Evolutionary conservation across 129 eudicot genomes (phyloP).

Genomic region (Ambrosia artemisiifolia): DNA sequence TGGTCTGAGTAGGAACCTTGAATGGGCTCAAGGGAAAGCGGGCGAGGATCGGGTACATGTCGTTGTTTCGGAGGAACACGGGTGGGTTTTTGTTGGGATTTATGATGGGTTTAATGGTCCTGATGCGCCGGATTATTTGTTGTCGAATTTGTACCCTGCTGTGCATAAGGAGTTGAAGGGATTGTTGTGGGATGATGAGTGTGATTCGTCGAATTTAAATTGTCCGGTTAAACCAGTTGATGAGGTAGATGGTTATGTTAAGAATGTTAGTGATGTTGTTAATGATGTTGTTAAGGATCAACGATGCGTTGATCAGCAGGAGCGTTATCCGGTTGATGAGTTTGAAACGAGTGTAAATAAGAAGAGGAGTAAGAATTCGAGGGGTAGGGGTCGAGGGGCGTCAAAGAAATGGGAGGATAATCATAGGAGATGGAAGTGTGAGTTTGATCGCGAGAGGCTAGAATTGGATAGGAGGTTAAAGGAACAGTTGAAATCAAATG

Average conservation of each 20-base stretch:
- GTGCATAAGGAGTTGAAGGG: conserved; percentile 92
- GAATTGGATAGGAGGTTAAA: conserved; percentile 86
- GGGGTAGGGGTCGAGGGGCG: conserved; percentile 39
- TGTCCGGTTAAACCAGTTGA: background rate
- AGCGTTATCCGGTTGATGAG: conserved; percentile 45
- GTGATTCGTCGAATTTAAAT: conserved; percentile 28
- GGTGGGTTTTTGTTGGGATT: conserved; percentile 98
- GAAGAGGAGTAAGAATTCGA: conserved; percentile 43
- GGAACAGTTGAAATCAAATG: conserved; percentile 49
- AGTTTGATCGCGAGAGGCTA: conserved; percentile 77
- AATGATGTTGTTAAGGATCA: background rate
- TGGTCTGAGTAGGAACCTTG: conserved; percentile 59
- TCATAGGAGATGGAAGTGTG: conserved; percentile 89
- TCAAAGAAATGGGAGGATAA: conserved; percentile 88
- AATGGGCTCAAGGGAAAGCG: conserved; percentile 99
- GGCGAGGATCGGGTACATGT: conserved; percentile 99
- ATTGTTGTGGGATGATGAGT: conserved; percentile 80
- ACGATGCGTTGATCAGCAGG: conserved; percentile 44
- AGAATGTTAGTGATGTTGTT: background rate
- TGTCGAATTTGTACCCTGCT: conserved; percentile 76
- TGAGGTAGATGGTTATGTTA: background rate
- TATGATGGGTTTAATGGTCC: conserved; percentile 99
- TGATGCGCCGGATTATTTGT: conserved; percentile 90
- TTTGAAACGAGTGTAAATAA: conserved; percentile 34
- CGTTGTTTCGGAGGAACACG: conserved; percentile 93